Evolutionary conservation across 2,329 filamentous ascomycete genomes (phyloP), one percentile per base, ranked within the genome.

Genomic region (Teratosphaeria gauchensis): DNA sequence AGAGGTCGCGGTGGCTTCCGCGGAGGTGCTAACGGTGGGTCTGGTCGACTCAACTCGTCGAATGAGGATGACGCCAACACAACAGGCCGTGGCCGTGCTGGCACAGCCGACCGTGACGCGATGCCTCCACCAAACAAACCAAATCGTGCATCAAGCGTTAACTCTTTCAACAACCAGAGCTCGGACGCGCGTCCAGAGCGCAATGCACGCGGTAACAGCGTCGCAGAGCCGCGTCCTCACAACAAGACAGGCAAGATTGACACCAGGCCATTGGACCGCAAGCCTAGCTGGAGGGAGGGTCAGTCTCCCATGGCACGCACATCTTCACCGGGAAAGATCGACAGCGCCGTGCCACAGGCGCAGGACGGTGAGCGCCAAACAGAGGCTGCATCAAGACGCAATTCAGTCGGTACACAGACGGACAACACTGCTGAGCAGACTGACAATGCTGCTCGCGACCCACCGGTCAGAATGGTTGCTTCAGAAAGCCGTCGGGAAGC

Each of bases 1-100:
- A 71, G 64, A 62, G 73, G 76, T 60, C 75, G 80, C 61, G 71
- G 76, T 65, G 71, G 73, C 53, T 69, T 73, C 57, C 68, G 68
- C 55, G 75, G 76, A 38, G 68, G 66, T 56, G 68, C 68, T 38
- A 76, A 73, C 55, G 74, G 75, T 54, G 30, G 52, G 28, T 14
- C 52, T 21, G 75, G 75, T 31, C 57, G 62, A 48, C 58, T 57
- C 54, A 59, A 58, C 31, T 52, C 42, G 11, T 62, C 63, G 11
- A 58, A 55, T 16, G 65, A 66, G 31, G 61, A 51, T 35, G 66
- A 66, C 24, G 56, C 19, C 54, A 33, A 14, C 31, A 9, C 19
- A 51, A 16, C 54, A 11, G 31, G 12, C 30, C 58, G 61, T 21
- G 65, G 61, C 9, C 65, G 61, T n/a, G 60, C 67, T 11, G 59